Conservation (phyloP, 2,329 filamentous ascomycete genomes). For the Epicoccum sorghinum region DNA sequence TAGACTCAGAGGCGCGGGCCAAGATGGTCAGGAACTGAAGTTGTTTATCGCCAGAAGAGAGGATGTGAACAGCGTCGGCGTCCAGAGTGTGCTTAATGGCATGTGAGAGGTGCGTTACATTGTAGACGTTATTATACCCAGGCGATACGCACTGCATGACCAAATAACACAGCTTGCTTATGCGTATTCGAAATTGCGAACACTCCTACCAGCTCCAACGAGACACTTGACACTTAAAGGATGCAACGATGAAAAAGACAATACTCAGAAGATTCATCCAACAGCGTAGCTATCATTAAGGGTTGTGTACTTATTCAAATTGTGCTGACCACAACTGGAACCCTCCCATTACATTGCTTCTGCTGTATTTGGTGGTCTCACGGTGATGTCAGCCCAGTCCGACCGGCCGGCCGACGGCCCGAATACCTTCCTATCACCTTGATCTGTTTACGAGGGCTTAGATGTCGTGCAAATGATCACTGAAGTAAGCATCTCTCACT, state of each 20-base stretch:
- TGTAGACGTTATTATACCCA: neutral
- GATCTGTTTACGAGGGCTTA: no score
- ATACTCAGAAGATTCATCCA: no score
- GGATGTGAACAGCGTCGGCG: conserved; percentile 78
- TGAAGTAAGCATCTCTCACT: neutral
- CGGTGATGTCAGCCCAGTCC: conserved; percentile 1
- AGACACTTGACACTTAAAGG: no score
- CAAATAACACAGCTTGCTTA: neutral
- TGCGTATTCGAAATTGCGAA: neutral
- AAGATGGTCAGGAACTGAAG: conserved; percentile 67
- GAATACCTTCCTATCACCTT: neutral
- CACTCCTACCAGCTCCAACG: no score
- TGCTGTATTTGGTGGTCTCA: neutral
- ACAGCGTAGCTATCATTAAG: no score
- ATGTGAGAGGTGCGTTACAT: conserved; percentile 14
- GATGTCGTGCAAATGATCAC: neutral
- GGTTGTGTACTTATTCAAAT: no score
- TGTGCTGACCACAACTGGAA: no score
- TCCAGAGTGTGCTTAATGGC: conserved; percentile 78
- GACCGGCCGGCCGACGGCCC: conserved; percentile 16
- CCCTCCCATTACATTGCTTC: no score
- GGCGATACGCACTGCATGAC: neutral
- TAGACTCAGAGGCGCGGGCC: conserved; percentile 53
- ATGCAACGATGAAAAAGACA: no score
- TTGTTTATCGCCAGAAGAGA: conserved; percentile 85